These are phyloP conservation scores for Metarhizium guizhouense DNA, from an alignment of 2,329 filamentous ascomycete species.

Conservation along the genomic window DNA sequence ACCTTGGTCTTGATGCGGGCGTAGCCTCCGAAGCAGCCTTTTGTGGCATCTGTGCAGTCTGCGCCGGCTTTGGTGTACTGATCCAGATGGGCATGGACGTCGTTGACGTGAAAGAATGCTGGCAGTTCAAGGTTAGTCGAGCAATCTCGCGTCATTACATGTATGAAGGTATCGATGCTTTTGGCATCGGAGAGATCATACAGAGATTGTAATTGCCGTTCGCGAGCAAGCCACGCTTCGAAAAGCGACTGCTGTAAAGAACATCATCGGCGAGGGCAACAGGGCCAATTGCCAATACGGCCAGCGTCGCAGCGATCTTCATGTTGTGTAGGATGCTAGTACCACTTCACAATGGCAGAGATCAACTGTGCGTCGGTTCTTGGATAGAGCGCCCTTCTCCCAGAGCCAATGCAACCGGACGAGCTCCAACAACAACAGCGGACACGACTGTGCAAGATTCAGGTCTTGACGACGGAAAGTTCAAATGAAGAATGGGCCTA, in stretches of 20 bases:
- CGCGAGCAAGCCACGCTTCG: constrained; percentile 5
- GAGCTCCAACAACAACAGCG: no score
- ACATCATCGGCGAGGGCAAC: constrained; percentile 5
- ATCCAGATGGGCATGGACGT: constrained; percentile 59
- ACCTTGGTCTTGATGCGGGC: constrained; percentile 54
- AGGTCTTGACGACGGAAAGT: no score
- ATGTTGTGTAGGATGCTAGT: neutral
- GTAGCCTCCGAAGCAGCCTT: constrained; percentile 57
- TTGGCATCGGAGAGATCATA: neutral
- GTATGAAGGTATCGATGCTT: neutral
- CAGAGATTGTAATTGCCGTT: constrained; percentile 7
- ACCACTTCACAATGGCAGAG: no score
- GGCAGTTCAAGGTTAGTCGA: neutral
- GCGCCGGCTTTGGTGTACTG: constrained; percentile 52
- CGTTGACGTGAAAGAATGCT: constrained; percentile 62
- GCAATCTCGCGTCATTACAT: neutral
- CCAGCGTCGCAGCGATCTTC: constrained; percentile 2
- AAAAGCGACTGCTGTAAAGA: constrained; percentile 6
- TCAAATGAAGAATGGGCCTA: no score
- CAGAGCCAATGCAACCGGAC: no score
- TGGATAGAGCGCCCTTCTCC: no score
- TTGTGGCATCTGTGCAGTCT: constrained; percentile 46
- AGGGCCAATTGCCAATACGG: constrained; percentile 3
- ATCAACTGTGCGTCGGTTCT: no score
- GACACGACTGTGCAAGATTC: no score